These are phyloP conservation scores for Blastobotrys mokoenaii DNA, from an alignment of 805 yeast species.

Conservation along the genomic window DNA sequence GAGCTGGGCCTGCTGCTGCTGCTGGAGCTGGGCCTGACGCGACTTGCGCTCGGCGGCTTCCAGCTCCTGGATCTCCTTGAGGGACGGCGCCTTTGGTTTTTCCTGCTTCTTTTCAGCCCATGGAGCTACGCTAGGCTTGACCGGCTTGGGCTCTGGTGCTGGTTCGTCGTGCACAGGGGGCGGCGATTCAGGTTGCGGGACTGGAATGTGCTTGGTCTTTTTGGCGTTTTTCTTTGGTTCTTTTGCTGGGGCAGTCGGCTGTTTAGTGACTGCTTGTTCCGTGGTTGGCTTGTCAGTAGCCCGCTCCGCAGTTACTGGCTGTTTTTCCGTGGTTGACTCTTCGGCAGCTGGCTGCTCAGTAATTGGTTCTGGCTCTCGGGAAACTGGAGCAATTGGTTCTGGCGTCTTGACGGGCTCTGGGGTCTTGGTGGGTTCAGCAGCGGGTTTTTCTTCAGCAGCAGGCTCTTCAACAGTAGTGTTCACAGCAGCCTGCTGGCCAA, in stretches of 20 bases:
- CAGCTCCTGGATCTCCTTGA: slow-evolving; percentile 28
- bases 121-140: slow-evolving; percentile 18
- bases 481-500: no score
- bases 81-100: slow-evolving; percentile 16
- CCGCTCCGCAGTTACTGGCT: no score
- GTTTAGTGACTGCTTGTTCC: no score
- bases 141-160: slow-evolving; percentile 1
- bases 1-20: slow-evolving; percentile 12
- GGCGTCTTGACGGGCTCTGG: no score
- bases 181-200: slow-evolving; percentile 1
- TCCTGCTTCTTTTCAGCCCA: slow-evolving; percentile 17
- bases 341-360: neutral
- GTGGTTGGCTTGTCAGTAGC: no score
- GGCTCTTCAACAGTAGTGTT: neutral
- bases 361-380: no score
- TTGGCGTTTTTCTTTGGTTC: neutral
- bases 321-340: no score
- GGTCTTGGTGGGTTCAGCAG: no score
- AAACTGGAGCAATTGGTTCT: no score
- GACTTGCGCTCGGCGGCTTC: slow-evolving; percentile 21
- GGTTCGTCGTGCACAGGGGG: slow-evolving; percentile 2
- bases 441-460: no score
- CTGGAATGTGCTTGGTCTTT: neutral
- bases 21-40: slow-evolving; percentile 12
- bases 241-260: no score